Conservation (phyloP, 1,139 yeast species). For the Pichia sp. region DNA sequence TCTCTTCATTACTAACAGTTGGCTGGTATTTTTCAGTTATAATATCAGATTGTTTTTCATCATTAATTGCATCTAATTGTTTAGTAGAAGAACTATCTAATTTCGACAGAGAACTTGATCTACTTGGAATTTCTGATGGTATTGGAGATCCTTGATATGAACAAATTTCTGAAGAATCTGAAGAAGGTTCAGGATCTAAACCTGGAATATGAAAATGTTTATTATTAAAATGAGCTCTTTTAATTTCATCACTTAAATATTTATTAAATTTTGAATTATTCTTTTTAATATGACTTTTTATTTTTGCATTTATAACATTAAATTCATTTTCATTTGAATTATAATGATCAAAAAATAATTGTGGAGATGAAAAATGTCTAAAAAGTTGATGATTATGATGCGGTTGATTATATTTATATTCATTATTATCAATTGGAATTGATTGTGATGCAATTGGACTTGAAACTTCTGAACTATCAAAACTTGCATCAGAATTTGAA, state of each 20-base stretch:
- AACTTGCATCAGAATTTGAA: neutral
- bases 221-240: neutral
- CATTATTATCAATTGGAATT: neutral
- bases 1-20: too few species aligned
- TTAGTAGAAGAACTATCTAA: neutral
- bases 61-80: neutral
- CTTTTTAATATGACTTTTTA: conserved; percentile 5
- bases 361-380: conserved; percentile 8
- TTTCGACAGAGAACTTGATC: conserved; percentile 1
- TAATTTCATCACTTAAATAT: neutral
- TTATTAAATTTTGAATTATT: conserved; percentile 2
- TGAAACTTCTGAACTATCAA: neutral
- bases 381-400: neutral
- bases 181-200: conserved; percentile 6
- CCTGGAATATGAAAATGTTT: conserved; percentile 10
- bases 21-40: too few species aligned
- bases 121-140: neutral
- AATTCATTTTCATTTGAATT: conserved; percentile 6
- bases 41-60: neutral
- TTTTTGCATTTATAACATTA: conserved; percentile 3
- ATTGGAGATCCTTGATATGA: neutral
- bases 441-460: neutral
- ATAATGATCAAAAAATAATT: neutral
- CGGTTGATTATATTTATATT: neutral
- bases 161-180: neutral